phyloP scores from a whole-genome alignment of 192 early-diverging fungal genomes.

The Funneliformis mosseae region DNA sequence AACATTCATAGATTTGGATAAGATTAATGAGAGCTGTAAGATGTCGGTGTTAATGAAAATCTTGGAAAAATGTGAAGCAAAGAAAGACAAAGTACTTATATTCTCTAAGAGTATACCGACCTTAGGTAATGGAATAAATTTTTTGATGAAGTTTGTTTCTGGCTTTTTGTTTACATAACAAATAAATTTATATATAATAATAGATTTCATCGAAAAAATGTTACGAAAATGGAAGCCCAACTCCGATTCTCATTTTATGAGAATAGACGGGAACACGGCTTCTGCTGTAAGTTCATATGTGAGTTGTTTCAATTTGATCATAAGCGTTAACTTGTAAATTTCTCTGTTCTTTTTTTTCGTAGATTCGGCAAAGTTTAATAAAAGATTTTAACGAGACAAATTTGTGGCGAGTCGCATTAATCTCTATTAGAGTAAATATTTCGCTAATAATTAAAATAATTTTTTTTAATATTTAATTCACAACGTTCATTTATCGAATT shows the following conservation, averaged over 20 bases:
- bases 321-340: slow-evolving; percentile 16
- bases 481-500: slow-evolving; percentile 43
- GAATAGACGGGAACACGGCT: slow-evolving; percentile 55
- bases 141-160: background rate
- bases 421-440: slow-evolving; percentile 1
- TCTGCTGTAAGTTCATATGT: slow-evolving; percentile 17
- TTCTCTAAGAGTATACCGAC: slow-evolving; percentile 72
- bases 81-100: slow-evolving; percentile 70
- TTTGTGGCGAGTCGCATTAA: slow-evolving; percentile 14
- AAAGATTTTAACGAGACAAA: background rate
- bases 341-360: slow-evolving; percentile 36
- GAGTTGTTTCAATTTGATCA: background rate
- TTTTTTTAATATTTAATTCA: background rate
- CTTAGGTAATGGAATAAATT: slow-evolving; percentile 50
- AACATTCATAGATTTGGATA: slow-evolving; percentile 24
- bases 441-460: background rate
- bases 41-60: slow-evolving; percentile 61
- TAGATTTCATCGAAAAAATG: slow-evolving; percentile 5
- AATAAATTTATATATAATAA: background rate
- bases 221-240: background rate
- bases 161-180: background rate
- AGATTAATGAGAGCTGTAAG: slow-evolving; percentile 40
- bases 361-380: slow-evolving; percentile 2
- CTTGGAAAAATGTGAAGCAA: slow-evolving; percentile 43
- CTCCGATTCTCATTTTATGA: slow-evolving; percentile 32